Evolutionary conservation across 257 asterid genomes (phyloP).

Genomic region (Rhazya stricta): DNA sequence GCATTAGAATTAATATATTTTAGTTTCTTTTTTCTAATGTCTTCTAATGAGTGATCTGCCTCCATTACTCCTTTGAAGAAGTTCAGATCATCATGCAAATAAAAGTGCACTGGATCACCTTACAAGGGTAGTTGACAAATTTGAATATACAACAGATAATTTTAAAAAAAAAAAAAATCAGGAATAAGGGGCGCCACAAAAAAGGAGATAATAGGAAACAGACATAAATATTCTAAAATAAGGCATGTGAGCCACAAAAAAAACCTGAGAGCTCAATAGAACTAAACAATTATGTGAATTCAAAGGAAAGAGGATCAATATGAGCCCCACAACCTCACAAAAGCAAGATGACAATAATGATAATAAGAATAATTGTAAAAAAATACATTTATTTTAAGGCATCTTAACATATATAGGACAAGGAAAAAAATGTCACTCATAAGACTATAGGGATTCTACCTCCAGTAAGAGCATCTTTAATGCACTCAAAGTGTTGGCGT

Average conservation of each 20-base stretch:
- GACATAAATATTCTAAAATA: not conserved
- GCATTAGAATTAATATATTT: not conserved
- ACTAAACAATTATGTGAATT: conserved; percentile 33
- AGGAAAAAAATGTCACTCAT: not conserved
- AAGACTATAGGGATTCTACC: conserved; percentile 29
- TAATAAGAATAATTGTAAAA: not conserved
- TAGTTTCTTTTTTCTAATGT: not conserved
- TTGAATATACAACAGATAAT: not conserved
- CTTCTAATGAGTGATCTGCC: not conserved
- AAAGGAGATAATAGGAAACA: not conserved
- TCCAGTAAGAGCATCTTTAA: conserved; percentile 66
- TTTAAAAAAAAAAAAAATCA: not conserved
- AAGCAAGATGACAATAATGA: not conserved
- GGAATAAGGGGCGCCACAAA: not conserved
- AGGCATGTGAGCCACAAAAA: not conserved
- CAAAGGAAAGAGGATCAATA: not conserved
- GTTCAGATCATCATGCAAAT: not conserved
- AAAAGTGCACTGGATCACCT: not conserved
- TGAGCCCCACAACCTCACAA: not conserved
- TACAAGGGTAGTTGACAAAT: not conserved
- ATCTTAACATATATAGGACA: conserved; percentile 35
- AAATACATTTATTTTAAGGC: conserved; percentile 56
- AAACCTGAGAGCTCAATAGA: not conserved
- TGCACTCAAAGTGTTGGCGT: conserved; percentile 44
- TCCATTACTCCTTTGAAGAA: not conserved